These are phyloP conservation scores for Candida odintsovae DNA, from an alignment of 805 yeast species.

Conservation along the genomic window DNA sequence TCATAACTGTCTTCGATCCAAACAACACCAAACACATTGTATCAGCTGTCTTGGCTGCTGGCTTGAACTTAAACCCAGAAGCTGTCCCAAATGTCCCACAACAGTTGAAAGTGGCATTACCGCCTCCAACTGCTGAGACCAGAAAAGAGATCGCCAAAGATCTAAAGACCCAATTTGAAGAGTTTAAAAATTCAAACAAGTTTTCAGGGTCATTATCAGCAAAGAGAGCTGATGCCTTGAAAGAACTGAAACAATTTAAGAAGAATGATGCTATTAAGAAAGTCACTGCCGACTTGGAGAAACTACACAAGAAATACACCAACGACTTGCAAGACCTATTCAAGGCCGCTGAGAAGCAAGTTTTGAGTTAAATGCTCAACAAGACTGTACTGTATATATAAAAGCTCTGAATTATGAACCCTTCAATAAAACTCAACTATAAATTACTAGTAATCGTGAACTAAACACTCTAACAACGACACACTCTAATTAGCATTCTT, in stretches of 20 bases:
- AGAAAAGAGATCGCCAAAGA: constrained; percentile 49
- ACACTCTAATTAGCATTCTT: constrained; percentile 28
- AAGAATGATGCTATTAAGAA: constrained; percentile 53
- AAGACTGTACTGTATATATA: too few species aligned
- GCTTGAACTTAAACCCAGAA: constrained; percentile 76
- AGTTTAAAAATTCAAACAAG: constrained; percentile 45
- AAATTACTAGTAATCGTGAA: not conserved
- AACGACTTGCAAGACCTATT: constrained; percentile 50
- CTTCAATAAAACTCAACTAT: not conserved
- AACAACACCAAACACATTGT: constrained; percentile 61
- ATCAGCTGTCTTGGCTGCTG: constrained; percentile 63
- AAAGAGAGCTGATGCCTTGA: constrained; percentile 53
- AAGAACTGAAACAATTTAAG: constrained; percentile 44
- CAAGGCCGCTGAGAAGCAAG: constrained; percentile 49
- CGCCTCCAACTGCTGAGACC: constrained; percentile 67
- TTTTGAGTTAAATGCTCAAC: constrained; percentile 16
- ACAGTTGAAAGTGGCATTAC: constrained; percentile 65
- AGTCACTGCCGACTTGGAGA: constrained; percentile 58
- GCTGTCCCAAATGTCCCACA: constrained; percentile 67
- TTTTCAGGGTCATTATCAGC: constrained; percentile 45
- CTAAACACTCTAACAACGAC: not conserved
- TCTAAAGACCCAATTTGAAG: constrained; percentile 63
- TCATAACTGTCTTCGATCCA: constrained; percentile 89
- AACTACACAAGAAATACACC: constrained; percentile 57
- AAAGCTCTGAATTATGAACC: not conserved